A percentile compares a stretch with the other conserved stretches of the same genome.
Conservation (phyloP, 202 grass and related monocot species). For the Eragrostis tef region DNA sequence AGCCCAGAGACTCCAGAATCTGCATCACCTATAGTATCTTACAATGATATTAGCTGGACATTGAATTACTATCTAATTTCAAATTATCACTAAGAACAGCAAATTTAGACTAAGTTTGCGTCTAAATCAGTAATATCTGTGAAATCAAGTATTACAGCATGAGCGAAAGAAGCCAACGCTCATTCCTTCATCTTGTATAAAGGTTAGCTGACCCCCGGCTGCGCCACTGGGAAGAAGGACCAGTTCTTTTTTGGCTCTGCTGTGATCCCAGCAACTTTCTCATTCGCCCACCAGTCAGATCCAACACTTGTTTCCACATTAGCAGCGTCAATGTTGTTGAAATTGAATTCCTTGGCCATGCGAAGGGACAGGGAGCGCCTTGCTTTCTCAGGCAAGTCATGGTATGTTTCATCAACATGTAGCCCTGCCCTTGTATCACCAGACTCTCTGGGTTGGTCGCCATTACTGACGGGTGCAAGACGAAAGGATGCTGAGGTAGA, state of each 20-base stretch:
- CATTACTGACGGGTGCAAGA: conserved; percentile 41
- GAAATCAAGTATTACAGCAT: neutral
- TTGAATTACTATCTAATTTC: conserved; percentile 48
- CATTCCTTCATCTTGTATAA: conserved; percentile 37
- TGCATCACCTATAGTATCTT: conserved; percentile 46
- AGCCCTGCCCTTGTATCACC: conserved; percentile 45
- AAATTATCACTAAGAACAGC: conserved; percentile 46
- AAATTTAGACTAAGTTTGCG: conserved; percentile 40
- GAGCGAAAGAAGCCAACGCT: conserved; percentile 31
- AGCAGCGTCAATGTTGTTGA: conserved; percentile 59
- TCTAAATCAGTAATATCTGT: conserved; percentile 17
- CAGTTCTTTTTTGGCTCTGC: conserved; percentile 64
- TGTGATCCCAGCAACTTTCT: conserved; percentile 61
- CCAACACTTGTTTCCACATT: conserved; percentile 58
- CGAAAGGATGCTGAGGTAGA: conserved; percentile 49
- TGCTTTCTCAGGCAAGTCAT: conserved; percentile 84
- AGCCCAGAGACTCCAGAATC: conserved; percentile 37
- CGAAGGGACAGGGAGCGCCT: conserved; percentile 71
- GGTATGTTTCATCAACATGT: conserved; percentile 67
- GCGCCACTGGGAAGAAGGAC: conserved; percentile 76
- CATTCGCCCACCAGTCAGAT: conserved; percentile 81
- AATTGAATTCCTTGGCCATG: conserved; percentile 84
- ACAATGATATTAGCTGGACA: conserved; percentile 51
- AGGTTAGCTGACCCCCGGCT: conserved; percentile 64
- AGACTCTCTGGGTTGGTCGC: conserved; percentile 49